phyloP scores from a whole-genome alignment of 2,329 filamentous ascomycete species.

The Sclerotinia nivalis region DNA sequence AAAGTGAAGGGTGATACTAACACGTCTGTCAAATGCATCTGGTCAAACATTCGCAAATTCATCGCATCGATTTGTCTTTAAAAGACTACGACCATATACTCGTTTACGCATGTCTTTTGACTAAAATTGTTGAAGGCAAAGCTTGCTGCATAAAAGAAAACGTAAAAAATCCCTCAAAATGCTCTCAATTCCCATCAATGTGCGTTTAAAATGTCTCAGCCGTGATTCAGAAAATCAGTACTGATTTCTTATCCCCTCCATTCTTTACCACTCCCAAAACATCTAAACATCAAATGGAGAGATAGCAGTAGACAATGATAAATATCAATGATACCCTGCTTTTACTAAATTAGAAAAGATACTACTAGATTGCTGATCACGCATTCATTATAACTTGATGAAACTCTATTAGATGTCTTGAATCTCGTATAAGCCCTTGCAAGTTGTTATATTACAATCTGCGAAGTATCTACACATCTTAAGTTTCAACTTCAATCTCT shows the following conservation, averaged over 20 bases:
- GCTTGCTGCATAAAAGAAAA: too few relatives aligned
- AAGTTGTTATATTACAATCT: too few relatives aligned
- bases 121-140: background rate
- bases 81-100: background rate
- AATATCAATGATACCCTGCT: background rate
- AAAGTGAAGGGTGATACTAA: background rate
- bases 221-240: background rate
- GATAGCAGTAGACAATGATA: background rate
- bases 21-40: background rate
- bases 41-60: background rate
- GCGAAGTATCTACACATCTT: too few relatives aligned
- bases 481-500: too few relatives aligned
- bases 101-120: rapidly evolving
- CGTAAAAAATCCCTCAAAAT: background rate
- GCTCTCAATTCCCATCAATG: background rate
- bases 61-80: background rate
- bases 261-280: background rate
- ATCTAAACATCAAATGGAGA: background rate
- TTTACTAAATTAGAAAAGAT: background rate
- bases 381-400: too few relatives aligned
- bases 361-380: background rate
- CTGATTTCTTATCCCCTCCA: rapidly evolving
- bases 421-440: too few relatives aligned
- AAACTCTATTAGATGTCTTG: too few relatives aligned
- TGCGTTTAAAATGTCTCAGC: background rate